phyloP scores from a whole-genome alignment of 116 monocot species.

The Papilionanthe hybrid region DNA sequence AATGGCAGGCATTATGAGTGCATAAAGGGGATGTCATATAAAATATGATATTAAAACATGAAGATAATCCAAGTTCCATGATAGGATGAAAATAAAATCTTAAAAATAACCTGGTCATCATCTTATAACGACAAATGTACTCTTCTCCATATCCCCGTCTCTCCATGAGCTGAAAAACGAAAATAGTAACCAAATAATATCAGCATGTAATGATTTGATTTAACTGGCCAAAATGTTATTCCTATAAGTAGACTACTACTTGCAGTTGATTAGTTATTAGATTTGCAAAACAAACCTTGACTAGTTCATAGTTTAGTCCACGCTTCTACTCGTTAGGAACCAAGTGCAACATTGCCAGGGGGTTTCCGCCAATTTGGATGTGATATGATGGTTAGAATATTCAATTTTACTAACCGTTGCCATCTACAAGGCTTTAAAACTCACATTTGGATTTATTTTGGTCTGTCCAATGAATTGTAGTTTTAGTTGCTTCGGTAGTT shows the following conservation, averaged over 20 bases:
- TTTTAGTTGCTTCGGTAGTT: not conserved
- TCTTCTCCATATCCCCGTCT: constrained; percentile 92
- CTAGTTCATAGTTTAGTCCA: not conserved
- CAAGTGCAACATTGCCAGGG: not conserved
- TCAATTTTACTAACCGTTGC: not conserved
- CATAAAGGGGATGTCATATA: not conserved
- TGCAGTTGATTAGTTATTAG: not conserved
- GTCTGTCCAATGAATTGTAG: not conserved
- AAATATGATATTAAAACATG: not conserved
- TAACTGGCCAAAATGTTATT: no score
- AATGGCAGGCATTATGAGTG: not conserved
- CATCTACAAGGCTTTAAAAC: not conserved
- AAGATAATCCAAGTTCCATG: not conserved
- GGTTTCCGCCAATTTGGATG: not conserved
- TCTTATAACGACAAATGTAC: constrained; percentile 93
- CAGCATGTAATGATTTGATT: not conserved
- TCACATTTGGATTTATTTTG: not conserved
- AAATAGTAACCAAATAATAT: not conserved
- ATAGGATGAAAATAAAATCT: not conserved
- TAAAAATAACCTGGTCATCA: constrained; percentile 84
- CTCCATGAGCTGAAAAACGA: constrained; percentile 76
- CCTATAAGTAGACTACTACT: not conserved
- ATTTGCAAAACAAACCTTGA: constrained; percentile 3
- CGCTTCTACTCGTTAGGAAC: not conserved
- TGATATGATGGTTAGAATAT: not conserved